Conservation (phyloP, 495 filamentous ascomycete species). For the Neohortaea acidophila region DNA sequence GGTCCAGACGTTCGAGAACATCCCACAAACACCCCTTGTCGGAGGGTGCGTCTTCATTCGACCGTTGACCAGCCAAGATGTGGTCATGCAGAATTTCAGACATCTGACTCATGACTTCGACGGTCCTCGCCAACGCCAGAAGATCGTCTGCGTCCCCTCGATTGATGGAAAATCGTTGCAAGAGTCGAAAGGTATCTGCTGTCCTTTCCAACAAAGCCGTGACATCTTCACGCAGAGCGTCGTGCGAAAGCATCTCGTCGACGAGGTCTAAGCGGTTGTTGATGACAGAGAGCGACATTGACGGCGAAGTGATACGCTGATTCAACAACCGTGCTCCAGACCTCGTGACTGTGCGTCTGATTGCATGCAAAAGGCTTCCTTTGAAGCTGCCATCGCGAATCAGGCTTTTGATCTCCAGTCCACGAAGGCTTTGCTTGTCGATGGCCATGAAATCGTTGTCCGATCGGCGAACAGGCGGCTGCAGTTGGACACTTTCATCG, state of each 20-base stretch:
- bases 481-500: slow-evolving; percentile 66
- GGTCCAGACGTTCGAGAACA: slow-evolving; percentile 46
- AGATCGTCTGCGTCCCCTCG: slow-evolving; percentile 92
- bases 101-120: slow-evolving; percentile 61
- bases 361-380: slow-evolving; percentile 74
- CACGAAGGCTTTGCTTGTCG: slow-evolving; percentile 77
- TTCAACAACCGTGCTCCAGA: slow-evolving; percentile 72
- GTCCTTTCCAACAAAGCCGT: slow-evolving; percentile 52
- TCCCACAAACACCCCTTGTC: slow-evolving; percentile 26
- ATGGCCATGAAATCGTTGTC: slow-evolving; percentile 69
- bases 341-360: slow-evolving; percentile 80
- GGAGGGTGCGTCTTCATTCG: not conserved
- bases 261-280: slow-evolving; percentile 72
- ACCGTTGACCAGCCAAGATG: slow-evolving; percentile 1
- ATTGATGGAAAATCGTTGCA: slow-evolving; percentile 85
- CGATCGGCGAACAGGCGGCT: slow-evolving; percentile 60
- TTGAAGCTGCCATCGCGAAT: slow-evolving; percentile 56
- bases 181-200: slow-evolving; percentile 73
- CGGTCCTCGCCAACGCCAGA: slow-evolving; percentile 63
- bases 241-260: slow-evolving; percentile 47
- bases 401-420: slow-evolving; percentile 76
- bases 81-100: slow-evolving; percentile 32
- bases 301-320: slow-evolving; percentile 71
- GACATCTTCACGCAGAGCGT: slow-evolving; percentile 50
- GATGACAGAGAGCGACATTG: slow-evolving; percentile 66